These are phyloP conservation scores for Boletus insuetus DNA, from an alignment of 768 basidiomycete genomes.

Conservation along the genomic window DNA sequence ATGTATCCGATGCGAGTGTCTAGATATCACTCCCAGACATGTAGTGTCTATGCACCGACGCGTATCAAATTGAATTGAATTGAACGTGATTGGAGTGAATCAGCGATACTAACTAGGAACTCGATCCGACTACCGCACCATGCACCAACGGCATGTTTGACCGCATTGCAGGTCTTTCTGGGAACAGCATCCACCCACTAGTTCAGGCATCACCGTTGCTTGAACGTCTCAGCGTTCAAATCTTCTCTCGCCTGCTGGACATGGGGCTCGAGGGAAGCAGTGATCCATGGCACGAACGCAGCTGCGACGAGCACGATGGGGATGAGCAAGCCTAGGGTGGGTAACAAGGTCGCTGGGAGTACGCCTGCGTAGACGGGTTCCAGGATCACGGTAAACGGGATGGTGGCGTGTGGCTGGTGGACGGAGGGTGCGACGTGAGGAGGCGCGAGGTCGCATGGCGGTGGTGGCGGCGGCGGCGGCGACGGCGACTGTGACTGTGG, in stretches of 20 bases:
- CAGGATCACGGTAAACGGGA: constrained; percentile 52
- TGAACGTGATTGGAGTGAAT: background rate
- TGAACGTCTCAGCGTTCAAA: constrained; percentile 6
- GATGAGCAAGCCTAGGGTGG: constrained; percentile 31
- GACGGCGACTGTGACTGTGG: no score
- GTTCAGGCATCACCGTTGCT: constrained; percentile 16
- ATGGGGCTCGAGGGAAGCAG: constrained; percentile 21
- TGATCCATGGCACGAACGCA: constrained; percentile 14
- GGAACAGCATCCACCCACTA: no score
- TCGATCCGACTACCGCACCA: constrained; percentile 16
- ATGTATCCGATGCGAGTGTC: background rate
- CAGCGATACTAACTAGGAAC: background rate
- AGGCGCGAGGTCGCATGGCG: no score
- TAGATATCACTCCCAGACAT: background rate
- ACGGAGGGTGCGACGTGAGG: no score
- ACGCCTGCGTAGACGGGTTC: constrained; percentile 62
- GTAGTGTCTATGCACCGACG: background rate
- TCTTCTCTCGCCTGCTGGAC: constrained; percentile 27
- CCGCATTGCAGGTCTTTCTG: constrained; percentile 2
- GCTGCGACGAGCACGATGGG: constrained; percentile 27
- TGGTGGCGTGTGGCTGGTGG: no score
- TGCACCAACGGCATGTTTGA: constrained; percentile 25
- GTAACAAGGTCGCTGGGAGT: constrained; percentile 52
- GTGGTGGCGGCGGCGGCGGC: no score
- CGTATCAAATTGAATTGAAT: background rate